Conservation (phyloP, 2,329 filamentous ascomycete species). For the Chaetomium globosum region DNA sequence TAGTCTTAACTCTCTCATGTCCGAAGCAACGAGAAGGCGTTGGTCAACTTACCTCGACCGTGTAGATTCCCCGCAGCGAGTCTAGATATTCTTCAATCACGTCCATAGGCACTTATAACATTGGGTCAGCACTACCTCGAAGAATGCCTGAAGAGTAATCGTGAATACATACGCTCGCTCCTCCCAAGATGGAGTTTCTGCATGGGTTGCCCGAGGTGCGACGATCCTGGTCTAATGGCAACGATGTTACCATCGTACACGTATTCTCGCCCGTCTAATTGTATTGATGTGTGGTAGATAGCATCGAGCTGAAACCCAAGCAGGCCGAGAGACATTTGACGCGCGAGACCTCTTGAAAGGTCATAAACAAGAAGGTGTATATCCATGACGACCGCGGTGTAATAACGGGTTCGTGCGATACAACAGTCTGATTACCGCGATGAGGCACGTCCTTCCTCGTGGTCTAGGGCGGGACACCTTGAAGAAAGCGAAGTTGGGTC, state of each 20-base stretch:
- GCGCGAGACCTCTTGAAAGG: conserved; percentile 65
- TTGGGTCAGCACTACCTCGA: background rate
- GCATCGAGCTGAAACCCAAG: conserved; percentile 74
- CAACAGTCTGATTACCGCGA: too few relatives aligned
- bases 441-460: background rate
- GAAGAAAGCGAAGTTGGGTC: background rate
- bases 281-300: conserved; percentile 91
- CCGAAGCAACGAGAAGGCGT: too few relatives aligned
- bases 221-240: conserved; percentile 75
- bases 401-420: background rate
- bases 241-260: conserved; percentile 88
- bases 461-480: background rate
- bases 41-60: conserved; percentile 61
- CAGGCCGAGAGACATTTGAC: conserved; percentile 56
- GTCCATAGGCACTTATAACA: conserved; percentile 66
- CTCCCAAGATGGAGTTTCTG: conserved; percentile 73
- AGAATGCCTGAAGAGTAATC: background rate
- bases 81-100: conserved; percentile 86
- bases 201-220: conserved; percentile 84
- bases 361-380: conserved; percentile 79
- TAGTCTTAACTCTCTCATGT: background rate
- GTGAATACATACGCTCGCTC: conserved; percentile 54
- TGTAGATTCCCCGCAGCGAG: conserved; percentile 80
- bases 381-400: conserved; percentile 57
- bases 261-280: conserved; percentile 83